phyloP scores from a whole-genome alignment of 176 grass and related monocot genomes.

The Juncus effusus region DNA sequence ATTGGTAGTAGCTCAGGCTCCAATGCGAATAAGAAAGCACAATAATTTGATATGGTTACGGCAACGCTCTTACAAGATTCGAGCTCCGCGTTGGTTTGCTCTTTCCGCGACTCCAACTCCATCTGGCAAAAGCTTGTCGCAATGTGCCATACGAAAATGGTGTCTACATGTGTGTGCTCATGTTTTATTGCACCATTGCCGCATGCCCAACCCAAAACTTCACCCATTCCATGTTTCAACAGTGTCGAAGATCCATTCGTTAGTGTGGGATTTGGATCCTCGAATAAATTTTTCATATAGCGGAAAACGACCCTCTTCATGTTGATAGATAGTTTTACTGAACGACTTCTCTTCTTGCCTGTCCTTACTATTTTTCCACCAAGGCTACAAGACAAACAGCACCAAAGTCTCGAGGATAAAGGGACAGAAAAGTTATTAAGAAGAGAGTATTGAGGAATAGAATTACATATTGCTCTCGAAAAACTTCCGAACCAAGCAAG shows the following conservation, averaged over 20 bases:
- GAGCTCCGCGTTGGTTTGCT: neutral
- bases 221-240: neutral
- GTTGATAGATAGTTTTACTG: neutral
- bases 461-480: neutral
- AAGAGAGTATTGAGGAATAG: neutral
- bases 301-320: neutral
- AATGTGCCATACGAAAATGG: slow-evolving; percentile 36
- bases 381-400: neutral
- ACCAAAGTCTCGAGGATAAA: neutral
- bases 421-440: neutral
- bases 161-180: neutral
- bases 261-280: neutral
- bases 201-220: neutral
- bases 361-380: neutral
- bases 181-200: neutral
- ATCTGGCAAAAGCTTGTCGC: slow-evolving; percentile 20
- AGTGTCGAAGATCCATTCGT: neutral
- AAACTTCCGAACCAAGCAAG: neutral
- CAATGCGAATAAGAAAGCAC: slow-evolving; percentile 8
- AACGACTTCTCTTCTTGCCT: neutral
- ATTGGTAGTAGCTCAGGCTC: neutral
- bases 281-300: neutral
- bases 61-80: neutral
- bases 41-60: slow-evolving; percentile 14
- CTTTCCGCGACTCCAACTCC: neutral